phyloP scores from a whole-genome alignment of 164 flowering plant species.

The Vitis vinifera region DNA sequence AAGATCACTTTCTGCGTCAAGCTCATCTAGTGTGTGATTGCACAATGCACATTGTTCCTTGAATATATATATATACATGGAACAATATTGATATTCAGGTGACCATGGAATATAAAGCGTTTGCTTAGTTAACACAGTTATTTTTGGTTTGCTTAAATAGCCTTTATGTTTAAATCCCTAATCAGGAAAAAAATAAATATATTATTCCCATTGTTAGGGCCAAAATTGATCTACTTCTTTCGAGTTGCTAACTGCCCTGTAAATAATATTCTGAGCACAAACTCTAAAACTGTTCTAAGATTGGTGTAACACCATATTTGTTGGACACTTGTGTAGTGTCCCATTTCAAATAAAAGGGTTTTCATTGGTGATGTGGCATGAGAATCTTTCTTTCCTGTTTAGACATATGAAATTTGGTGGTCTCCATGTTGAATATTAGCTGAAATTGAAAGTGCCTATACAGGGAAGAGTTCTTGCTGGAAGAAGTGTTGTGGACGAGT shows the following conservation, averaged over 20 bases:
- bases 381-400: neutral
- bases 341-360: neutral
- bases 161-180: too few species aligned
- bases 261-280: neutral
- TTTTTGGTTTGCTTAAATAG: too few species aligned
- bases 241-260: too few species aligned
- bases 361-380: neutral
- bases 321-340: too few species aligned
- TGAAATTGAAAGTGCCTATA: slow-evolving; percentile 16
- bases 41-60: neutral
- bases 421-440: neutral
- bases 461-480: slow-evolving; percentile 93
- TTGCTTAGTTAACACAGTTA: too few species aligned
- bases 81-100: neutral
- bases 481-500: slow-evolving; percentile 95
- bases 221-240: too few species aligned
- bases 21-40: neutral
- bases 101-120: neutral
- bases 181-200: too few species aligned
- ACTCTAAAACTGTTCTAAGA: neutral
- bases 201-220: too few species aligned
- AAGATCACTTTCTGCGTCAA: neutral
- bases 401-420: neutral
- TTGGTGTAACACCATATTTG: neutral
- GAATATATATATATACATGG: neutral